These are phyloP conservation scores for Jaltomata sinuosa DNA, from an alignment of 257 asterid genomes.

Conservation along the genomic window DNA sequence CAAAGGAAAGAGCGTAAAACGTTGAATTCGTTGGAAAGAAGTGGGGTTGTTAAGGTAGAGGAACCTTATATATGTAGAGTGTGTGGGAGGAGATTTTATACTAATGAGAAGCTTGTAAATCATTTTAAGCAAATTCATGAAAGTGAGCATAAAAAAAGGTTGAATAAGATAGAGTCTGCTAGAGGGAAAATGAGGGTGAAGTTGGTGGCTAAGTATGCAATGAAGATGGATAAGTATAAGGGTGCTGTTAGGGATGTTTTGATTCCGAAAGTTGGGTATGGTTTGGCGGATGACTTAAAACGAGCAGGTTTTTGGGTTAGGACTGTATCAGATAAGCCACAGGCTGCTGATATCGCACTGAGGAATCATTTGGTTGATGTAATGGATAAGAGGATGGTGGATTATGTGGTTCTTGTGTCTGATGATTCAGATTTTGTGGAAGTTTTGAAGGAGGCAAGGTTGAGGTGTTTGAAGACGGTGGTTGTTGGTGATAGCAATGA, in stretches of 20 bases:
- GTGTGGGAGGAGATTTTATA: slow-evolving; percentile 81
- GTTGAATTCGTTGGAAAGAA: slow-evolving; percentile 42
- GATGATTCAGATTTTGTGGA: slow-evolving; percentile 76
- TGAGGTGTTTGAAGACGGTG: slow-evolving; percentile 82
- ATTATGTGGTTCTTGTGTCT: slow-evolving; percentile 73
- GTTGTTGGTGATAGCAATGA: slow-evolving; percentile 70
- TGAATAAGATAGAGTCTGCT: slow-evolving; percentile 76
- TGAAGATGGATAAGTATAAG: slow-evolving; percentile 85
- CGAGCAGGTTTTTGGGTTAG: slow-evolving; percentile 84
- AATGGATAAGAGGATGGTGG: slow-evolving; percentile 59
- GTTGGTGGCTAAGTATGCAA: slow-evolving; percentile 58
- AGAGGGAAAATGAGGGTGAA: slow-evolving; percentile 68
- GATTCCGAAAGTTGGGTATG: slow-evolving; percentile 70
- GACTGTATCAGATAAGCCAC: slow-evolving; percentile 60
- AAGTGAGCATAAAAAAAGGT: slow-evolving; percentile 66
- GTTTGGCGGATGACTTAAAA: slow-evolving; percentile 70
- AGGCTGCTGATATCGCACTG: slow-evolving; percentile 69
- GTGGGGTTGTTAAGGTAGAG: slow-evolving; percentile 38
- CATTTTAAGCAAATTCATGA: slow-evolving; percentile 87
- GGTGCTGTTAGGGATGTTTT: slow-evolving; percentile 61
- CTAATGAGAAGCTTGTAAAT: slow-evolving; percentile 46
- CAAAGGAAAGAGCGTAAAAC: slow-evolving; percentile 45
- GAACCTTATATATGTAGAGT: slow-evolving; percentile 68
- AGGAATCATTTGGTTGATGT: slow-evolving; percentile 61
- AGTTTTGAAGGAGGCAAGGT: slow-evolving; percentile 61